Evolutionary conservation across 441 rosid genomes (phyloP).

Genomic region (Dalechampia spathulata): DNA sequence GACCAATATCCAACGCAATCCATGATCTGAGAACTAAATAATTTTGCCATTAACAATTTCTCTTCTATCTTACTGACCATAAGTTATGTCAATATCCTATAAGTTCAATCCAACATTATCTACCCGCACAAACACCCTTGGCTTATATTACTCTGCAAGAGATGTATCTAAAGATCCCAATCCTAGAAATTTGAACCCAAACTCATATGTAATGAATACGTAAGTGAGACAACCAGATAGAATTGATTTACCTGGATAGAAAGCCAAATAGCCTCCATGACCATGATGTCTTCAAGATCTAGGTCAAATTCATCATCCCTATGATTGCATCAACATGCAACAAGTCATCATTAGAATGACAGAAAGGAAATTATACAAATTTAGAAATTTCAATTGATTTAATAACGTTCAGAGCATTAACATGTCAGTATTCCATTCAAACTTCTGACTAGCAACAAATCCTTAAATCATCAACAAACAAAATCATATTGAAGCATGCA

Average conservation of each 20-base stretch:
- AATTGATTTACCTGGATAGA: slow-evolving; percentile 66
- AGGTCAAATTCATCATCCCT: slow-evolving; percentile 89
- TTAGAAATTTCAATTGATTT: too few relatives aligned
- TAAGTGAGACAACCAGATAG: background rate
- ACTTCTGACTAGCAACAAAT: too few relatives aligned
- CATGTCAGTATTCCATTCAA: too few relatives aligned
- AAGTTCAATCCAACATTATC: background rate
- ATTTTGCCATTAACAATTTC: too few relatives aligned
- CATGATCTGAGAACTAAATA: too few relatives aligned
- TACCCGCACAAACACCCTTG: background rate
- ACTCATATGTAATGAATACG: background rate
- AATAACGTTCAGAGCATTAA: too few relatives aligned
- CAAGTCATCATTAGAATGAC: background rate
- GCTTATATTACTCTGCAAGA: background rate
- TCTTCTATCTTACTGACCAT: too few relatives aligned
- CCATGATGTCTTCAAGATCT: slow-evolving; percentile 96
- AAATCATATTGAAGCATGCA: too few relatives aligned
- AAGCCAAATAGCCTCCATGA: slow-evolving; percentile 96
- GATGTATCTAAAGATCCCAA: background rate
- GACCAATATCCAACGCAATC: too few relatives aligned
- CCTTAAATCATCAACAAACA: too few relatives aligned
- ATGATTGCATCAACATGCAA: slow-evolving; percentile 12
- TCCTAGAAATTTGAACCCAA: slow-evolving; percentile 4
- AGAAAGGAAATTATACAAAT: background rate
- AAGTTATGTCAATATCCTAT: background rate